Conservation (phyloP, 345 rosid species). For the Salix koriyanagi region DNA sequence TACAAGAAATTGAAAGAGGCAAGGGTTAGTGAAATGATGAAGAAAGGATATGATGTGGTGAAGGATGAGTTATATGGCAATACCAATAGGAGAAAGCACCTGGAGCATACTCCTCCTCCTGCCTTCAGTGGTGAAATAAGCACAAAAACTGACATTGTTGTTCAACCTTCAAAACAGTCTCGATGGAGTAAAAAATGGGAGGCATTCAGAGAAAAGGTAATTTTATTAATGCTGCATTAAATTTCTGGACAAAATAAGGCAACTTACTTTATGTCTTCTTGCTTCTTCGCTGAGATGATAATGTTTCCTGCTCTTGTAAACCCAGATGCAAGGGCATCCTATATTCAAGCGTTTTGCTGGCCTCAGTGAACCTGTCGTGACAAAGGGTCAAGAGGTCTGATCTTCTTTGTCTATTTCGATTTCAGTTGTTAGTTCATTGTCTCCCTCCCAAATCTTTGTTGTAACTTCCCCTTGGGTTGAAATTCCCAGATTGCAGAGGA, state of each 20-base stretch:
- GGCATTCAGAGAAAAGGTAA: slow-evolving; percentile 58
- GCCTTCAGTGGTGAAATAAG: slow-evolving; percentile 70
- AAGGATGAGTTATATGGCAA: slow-evolving; percentile 77
- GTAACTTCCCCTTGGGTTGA: slow-evolving; percentile 16
- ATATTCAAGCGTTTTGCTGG: slow-evolving; percentile 61
- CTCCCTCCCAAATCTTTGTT: neutral
- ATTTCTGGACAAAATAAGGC: neutral
- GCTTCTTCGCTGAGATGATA: neutral
- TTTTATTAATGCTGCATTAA: neutral
- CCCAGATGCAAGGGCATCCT: slow-evolving; percentile 71
- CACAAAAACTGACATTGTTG: slow-evolving; percentile 66
- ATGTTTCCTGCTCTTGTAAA: neutral
- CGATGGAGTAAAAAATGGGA: slow-evolving; percentile 79
- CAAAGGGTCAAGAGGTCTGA: slow-evolving; percentile 83
- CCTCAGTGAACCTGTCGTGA: slow-evolving; percentile 81
- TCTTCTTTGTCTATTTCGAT: neutral
- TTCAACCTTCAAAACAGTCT: slow-evolving; percentile 58
- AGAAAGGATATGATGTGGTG: slow-evolving; percentile 80
- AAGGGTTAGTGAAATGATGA: slow-evolving; percentile 69
- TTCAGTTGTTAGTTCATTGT: neutral
- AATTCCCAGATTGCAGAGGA: slow-evolving; percentile 80
- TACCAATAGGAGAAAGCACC: slow-evolving; percentile 67
- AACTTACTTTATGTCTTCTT: neutral
- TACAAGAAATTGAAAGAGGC: slow-evolving; percentile 62
- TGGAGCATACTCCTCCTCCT: slow-evolving; percentile 67